Conservation (phyloP, 805 yeast species). For the Hermanozyma aechmeae region DNA sequence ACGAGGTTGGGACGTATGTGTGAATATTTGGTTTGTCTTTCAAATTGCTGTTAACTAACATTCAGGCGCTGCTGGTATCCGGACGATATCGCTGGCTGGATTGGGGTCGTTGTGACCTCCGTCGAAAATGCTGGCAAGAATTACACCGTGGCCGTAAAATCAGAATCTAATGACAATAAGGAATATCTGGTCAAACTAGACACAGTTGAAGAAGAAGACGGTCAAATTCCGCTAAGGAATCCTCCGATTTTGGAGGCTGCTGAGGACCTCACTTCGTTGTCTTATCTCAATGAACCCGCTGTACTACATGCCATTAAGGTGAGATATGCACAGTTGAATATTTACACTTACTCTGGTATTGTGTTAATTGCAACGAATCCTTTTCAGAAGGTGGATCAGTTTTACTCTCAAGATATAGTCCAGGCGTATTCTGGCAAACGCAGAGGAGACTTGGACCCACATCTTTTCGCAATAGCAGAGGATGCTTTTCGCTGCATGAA, state of each 20-base stretch:
- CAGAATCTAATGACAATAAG: conserved; percentile 40
- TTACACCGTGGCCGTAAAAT: conserved; percentile 39
- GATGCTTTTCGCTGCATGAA: conserved; percentile 96
- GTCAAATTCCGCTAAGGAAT: conserved; percentile 66
- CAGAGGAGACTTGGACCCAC: conserved; percentile 95
- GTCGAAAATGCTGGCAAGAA: conserved; percentile 33
- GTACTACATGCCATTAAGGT: conserved; percentile 88
- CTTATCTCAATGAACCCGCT: conserved; percentile 93
- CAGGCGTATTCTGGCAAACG: conserved; percentile 91
- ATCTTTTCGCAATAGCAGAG: conserved; percentile 94
- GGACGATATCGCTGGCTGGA: conserved; percentile 65
- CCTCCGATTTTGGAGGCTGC: conserved; percentile 90
- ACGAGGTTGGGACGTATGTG: conserved; percentile 31
- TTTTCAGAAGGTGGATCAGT: conserved; percentile 82
- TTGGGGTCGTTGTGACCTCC: conserved; percentile 52
- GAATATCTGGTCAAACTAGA: conserved; percentile 39
- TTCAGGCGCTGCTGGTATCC: conserved; percentile 68
- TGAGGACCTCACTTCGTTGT: conserved; percentile 86
- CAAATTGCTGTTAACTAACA: conserved; percentile 2
- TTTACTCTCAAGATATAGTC: conserved; percentile 85
- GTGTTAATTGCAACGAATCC: conserved; percentile 96
- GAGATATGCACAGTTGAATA: conserved; percentile 81
- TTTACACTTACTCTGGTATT: conserved; percentile 94
- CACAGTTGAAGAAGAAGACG: conserved; percentile 44
- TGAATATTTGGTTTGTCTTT: background rate